phyloP scores from a whole-genome alignment of 2,329 filamentous ascomycete genomes.

The Alternaria ventricosa region DNA sequence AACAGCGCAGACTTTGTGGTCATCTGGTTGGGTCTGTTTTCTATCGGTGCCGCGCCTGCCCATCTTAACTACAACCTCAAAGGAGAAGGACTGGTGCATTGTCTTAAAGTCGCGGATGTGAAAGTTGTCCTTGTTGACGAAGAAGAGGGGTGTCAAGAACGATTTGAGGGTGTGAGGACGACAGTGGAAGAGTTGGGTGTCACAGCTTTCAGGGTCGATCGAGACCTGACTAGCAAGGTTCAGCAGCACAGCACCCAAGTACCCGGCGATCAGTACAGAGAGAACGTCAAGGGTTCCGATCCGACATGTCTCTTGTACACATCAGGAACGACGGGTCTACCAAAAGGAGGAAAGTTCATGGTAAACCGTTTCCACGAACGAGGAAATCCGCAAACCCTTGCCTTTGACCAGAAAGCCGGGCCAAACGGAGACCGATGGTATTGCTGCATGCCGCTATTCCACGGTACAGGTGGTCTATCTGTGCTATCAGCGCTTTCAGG shows the following conservation, averaged over 20 bases:
- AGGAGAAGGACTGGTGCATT: slow-evolving; percentile 68
- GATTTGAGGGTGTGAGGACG: slow-evolving; percentile 25
- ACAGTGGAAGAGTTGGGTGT: slow-evolving; percentile 30
- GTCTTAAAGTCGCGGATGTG: slow-evolving; percentile 63
- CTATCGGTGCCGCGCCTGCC: slow-evolving; percentile 71
- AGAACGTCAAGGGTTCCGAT: slow-evolving; percentile 57
- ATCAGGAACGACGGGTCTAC: slow-evolving; percentile 74
- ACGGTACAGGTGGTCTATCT: slow-evolving; percentile 71
- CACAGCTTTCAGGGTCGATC: slow-evolving; percentile 24
- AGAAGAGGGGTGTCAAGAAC: slow-evolving; percentile 42
- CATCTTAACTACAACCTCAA: slow-evolving; percentile 73
- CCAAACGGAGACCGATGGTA: slow-evolving; percentile 67
- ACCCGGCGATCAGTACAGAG: slow-evolving; percentile 62
- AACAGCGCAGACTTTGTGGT: slow-evolving; percentile 72
- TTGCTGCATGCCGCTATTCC: slow-evolving; percentile 77
- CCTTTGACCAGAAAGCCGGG: slow-evolving; percentile 46
- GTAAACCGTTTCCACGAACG: slow-evolving; percentile 40
- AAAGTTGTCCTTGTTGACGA: slow-evolving; percentile 65
- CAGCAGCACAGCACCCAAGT: slow-evolving; percentile 33
- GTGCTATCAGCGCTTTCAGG: slow-evolving; percentile 57
- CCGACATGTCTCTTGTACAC: slow-evolving; percentile 74
- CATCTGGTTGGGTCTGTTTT: slow-evolving; percentile 68
- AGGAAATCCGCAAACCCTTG: slow-evolving; percentile 41
- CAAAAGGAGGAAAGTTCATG: slow-evolving; percentile 59
- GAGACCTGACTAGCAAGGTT: slow-evolving; percentile 24